Evolutionary conservation across 2,329 filamentous ascomycete genomes (phyloP).

Genomic region (Claviceps purpurea): DNA sequence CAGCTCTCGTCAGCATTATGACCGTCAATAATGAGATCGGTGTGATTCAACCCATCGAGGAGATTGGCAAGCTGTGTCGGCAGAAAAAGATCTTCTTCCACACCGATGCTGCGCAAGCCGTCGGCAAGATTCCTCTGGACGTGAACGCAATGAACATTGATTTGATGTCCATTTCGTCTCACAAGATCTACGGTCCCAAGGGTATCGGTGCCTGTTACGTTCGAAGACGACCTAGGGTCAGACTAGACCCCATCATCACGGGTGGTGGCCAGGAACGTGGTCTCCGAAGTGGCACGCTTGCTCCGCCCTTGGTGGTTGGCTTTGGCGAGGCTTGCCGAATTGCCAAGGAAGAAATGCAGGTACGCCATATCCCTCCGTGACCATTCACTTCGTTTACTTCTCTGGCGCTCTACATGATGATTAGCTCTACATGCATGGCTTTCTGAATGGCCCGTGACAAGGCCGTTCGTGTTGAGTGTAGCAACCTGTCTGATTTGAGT

Average conservation of each 20-base stretch:
- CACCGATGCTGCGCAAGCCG: conserved; percentile 88
- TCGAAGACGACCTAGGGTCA: conserved; percentile 79
- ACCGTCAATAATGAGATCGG: conserved; percentile 99
- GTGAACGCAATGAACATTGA: conserved; percentile 98
- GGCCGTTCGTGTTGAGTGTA: conserved; percentile 45
- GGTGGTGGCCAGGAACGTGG: conserved; percentile 95
- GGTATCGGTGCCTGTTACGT: conserved; percentile 95
- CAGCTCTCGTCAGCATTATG: conserved; percentile 91
- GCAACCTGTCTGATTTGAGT: conserved; percentile 50
- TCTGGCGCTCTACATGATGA: conserved; percentile 48
- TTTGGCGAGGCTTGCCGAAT: conserved; percentile 94
- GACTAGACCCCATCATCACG: conserved; percentile 89
- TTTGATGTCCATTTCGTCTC: conserved; percentile 95
- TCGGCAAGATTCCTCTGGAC: conserved; percentile 95
- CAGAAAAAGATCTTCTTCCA: conserved; percentile 95
- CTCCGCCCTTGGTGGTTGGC: conserved; percentile 76
- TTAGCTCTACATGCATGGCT: conserved; percentile 78
- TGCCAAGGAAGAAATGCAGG: conserved; percentile 77
- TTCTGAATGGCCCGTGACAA: conserved; percentile 63
- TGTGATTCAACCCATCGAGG: conserved; percentile 89
- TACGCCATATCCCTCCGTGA: conserved; percentile 37
- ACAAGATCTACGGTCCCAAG: conserved; percentile 98
- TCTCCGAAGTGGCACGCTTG: conserved; percentile 83
- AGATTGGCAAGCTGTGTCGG: conserved; percentile 87
- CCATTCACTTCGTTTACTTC: background rate